Conservation (phyloP, 371 early-diverging fungal genomes). For the Batrachochytrium dendrobatidis region DNA sequence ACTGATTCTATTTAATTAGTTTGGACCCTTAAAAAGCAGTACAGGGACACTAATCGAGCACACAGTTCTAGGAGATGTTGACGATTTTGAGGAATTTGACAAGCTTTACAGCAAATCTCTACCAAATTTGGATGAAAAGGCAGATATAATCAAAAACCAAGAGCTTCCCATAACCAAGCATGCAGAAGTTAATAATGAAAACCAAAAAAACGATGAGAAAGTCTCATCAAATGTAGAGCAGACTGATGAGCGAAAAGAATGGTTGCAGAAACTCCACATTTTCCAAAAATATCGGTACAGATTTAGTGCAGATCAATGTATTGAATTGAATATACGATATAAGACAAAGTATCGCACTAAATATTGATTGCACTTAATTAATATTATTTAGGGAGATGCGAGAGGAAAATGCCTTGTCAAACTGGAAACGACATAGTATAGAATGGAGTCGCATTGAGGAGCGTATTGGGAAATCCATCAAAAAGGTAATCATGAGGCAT, state of each 20-base stretch:
- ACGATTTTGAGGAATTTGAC: constrained; percentile 24
- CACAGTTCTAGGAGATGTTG: constrained; percentile 26
- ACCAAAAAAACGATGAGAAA: not conserved
- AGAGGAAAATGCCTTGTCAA: constrained; percentile 38
- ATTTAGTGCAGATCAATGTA: not conserved
- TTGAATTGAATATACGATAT: not conserved
- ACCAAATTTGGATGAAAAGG: not conserved
- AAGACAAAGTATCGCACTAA: not conserved
- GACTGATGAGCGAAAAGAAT: constrained; percentile 8
- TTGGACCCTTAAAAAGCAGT: constrained; percentile 15
- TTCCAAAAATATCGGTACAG: constrained; percentile 35
- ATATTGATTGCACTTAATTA: not conserved
- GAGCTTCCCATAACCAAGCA: not conserved
- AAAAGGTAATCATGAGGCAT: constrained; percentile 10
- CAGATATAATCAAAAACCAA: constrained; percentile 3
- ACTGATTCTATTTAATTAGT: not conserved
- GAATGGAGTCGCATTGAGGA: constrained; percentile 34
- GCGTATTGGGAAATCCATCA: constrained; percentile 15
- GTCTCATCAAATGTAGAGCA: constrained; percentile 5
- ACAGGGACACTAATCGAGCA: constrained; percentile 14
- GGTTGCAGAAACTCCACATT: constrained; percentile 29
- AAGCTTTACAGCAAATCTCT: not conserved
- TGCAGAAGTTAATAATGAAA: not conserved
- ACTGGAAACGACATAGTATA: constrained; percentile 40
- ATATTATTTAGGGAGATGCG: constrained; percentile 27